Base-by-base conservation (phyloP, 31 red algal species). In the Odonthalia washingtoniensis region DNA sequence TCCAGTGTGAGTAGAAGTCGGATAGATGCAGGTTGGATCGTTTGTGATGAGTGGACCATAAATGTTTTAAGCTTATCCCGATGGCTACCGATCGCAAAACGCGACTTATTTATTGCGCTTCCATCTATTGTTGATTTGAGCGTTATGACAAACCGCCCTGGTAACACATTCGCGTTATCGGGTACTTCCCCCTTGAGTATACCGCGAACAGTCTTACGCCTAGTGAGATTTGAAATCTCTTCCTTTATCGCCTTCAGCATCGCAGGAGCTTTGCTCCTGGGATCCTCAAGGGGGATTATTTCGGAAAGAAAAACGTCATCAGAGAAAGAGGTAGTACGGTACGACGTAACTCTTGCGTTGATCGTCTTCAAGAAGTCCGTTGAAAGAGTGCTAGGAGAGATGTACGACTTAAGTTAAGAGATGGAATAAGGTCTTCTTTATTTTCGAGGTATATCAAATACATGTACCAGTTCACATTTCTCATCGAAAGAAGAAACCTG, bases 41-140 rank as follows among this genome's bases (percentile, higher is more conserved):
- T 85, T 4, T 31, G 41, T n/a, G 46, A 35, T 1, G 69, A 84
- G 57, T 91, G 89, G 18, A 79, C 80, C 70, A 91, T 78, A 38
- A 82, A 38, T 46, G 64, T 17, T 60, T 90, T 81, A 14, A 90
- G 14, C 2, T 18, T 4, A 46, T 81, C 76, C 1, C 76, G 43
- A 42, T 82, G 77, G 1, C 87, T 66, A 3, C 60, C 72, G 32
- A 85, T 72, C 0, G 78, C 80, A 38, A 69, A 91, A 61, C 89
- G 62, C 2, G 79, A 68, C 31, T 91, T 85, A 27, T 75, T 46
- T 57, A 78, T 90, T 0, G 38, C 32, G 33, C 49, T 2, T 24
- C 80, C 61, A 34, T 84, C 45, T 3, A 83, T 28, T n/a, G 79
- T 78, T 16, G 69, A 78, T 69, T 83, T 90, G 39, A 90, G 81